Evolutionary conservation across 768 basidiomycete genomes (phyloP).

Genomic region (Leccinellum rugosiceps): DNA sequence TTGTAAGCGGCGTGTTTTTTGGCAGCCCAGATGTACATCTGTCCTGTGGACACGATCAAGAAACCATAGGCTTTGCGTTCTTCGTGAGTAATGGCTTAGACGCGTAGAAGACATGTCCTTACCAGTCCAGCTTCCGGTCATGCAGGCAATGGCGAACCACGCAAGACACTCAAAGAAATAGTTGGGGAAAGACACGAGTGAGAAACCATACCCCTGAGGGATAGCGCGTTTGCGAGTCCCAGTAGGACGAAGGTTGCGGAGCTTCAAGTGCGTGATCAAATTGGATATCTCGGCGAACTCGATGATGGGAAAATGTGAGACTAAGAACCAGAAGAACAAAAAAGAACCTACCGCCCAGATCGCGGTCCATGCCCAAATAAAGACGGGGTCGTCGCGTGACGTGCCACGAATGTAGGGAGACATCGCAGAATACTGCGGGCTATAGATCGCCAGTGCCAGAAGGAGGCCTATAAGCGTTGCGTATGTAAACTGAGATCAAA

Average conservation of each 20-base stretch:
- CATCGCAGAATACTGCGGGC: slow-evolving; percentile 68
- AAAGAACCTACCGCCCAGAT: slow-evolving; percentile 69
- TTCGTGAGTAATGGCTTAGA: not conserved
- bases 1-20: slow-evolving; percentile 90
- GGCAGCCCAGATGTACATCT: slow-evolving; percentile 84
- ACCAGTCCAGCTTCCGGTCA: slow-evolving; percentile 81
- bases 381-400: slow-evolving; percentile 58
- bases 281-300: slow-evolving; percentile 88
- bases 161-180: slow-evolving; percentile 88
- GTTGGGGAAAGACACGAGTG: slow-evolving; percentile 84
- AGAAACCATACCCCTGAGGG: slow-evolving; percentile 91
- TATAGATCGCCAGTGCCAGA: slow-evolving; percentile 78
- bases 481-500: not conserved
- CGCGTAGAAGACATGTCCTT: slow-evolving; percentile 27
- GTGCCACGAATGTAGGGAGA: slow-evolving; percentile 64
- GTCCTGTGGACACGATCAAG: slow-evolving; percentile 51
- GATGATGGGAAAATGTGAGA: not conserved
- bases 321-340: not conserved
- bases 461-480: slow-evolving; percentile 49
- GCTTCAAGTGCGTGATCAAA: slow-evolving; percentile 73
- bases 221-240: slow-evolving; percentile 79
- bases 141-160: slow-evolving; percentile 66
- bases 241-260: slow-evolving; percentile 79
- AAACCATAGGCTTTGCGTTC: slow-evolving; percentile 58
- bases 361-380: slow-evolving; percentile 62